A percentile compares a stretch with the other conserved stretches of the same genome.
Conservation (phyloP, 2,329 filamentous ascomycete species). For the Scedosporium minutisporum region DNA sequence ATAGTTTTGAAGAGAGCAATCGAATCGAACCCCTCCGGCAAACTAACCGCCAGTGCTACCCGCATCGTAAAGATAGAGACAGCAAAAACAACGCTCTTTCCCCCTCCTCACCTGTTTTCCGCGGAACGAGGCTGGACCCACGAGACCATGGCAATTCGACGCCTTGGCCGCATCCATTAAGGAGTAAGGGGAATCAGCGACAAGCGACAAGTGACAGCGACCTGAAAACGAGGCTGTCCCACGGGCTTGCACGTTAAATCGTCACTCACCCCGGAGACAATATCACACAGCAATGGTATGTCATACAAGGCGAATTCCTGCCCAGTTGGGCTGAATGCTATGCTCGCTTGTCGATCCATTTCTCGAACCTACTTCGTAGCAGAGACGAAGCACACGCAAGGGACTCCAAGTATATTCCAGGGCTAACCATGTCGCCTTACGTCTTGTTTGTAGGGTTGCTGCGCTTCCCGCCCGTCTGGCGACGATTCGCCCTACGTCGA, state of each 20-base stretch:
- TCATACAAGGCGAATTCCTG: too few species aligned
- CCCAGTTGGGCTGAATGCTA: neutral
- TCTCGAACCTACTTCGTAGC: too few species aligned
- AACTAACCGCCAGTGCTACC: too few species aligned
- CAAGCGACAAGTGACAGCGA: too few species aligned
- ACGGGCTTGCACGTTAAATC: neutral
- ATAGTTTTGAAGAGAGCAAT: neutral
- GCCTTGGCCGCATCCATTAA: neutral
- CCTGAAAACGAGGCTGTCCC: too few species aligned
- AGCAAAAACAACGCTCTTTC: neutral
- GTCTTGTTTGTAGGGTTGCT: constrained; percentile 40
- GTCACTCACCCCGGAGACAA: neutral
- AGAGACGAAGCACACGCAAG: too few species aligned
- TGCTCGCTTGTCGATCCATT: too few species aligned
- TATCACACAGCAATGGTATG: neutral
- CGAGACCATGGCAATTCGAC: constrained; percentile 4
- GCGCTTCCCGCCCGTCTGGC: constrained; percentile 42
- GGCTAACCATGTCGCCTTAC: neutral
- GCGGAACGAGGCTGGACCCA: neutral
- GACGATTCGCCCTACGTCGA: constrained; percentile 45
- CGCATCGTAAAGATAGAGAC: too few species aligned
- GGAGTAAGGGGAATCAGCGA: neutral
- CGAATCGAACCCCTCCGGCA: neutral
- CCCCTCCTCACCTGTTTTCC: neutral
- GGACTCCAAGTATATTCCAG: too few species aligned